Evolutionary conservation across 2,329 filamentous ascomycete species (phyloP).

Genomic region (Penicillium sp.): DNA sequence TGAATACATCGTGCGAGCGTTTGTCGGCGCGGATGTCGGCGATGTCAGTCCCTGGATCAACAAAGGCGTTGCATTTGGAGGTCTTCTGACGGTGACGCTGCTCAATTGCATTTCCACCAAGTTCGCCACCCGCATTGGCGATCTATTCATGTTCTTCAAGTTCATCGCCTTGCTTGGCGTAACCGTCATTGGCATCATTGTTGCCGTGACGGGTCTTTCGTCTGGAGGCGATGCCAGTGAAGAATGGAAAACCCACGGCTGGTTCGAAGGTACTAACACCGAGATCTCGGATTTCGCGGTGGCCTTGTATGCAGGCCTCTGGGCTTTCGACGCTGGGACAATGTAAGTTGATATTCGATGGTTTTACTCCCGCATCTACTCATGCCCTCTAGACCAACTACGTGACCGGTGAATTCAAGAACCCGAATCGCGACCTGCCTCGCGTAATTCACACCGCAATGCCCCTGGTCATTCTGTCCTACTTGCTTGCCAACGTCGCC

Average conservation of each 20-base stretch:
- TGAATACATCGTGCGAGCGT: conserved; percentile 89
- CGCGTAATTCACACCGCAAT: conserved; percentile 96
- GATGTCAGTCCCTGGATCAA: conserved; percentile 83
- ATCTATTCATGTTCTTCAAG: conserved; percentile 96
- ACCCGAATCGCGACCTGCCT: conserved; percentile 84
- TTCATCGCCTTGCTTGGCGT: conserved; percentile 87
- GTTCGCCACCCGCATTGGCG: conserved; percentile 81
- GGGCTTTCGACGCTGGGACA: conserved; percentile 99
- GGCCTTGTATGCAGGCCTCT: conserved; percentile 90
- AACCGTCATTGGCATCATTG: conserved; percentile 83
- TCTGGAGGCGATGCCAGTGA: conserved; percentile 72
- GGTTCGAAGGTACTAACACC: conserved; percentile 84
- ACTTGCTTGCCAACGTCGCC: conserved; percentile 85
- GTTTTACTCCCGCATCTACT: background rate
- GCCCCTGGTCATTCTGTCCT: conserved; percentile 87
- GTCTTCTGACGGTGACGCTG: conserved; percentile 74
- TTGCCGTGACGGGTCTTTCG: conserved; percentile 82
- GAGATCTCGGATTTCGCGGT: conserved; percentile 88
- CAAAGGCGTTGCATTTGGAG: conserved; percentile 80
- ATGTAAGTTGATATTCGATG: conserved; percentile 60
- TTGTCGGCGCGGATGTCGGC: conserved; percentile 82
- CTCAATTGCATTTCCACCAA: conserved; percentile 91
- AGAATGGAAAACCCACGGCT: conserved; percentile 84
- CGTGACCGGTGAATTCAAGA: conserved; percentile 94
- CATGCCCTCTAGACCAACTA: conserved; percentile 72